phyloP scores from a whole-genome alignment of 2,329 filamentous ascomycete species.

The Pseudogymnoascus sp. region DNA sequence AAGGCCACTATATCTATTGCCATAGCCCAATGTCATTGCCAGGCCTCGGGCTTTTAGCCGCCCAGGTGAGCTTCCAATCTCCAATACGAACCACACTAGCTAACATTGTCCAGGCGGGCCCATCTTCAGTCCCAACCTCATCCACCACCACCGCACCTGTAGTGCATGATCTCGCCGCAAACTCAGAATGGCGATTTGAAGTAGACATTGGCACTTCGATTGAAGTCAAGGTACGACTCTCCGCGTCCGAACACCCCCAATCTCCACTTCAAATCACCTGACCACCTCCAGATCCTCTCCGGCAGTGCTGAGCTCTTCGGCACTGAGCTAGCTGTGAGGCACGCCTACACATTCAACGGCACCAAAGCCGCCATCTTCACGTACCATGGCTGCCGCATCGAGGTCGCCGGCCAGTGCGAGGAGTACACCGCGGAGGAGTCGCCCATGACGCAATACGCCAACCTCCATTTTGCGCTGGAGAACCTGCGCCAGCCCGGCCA shows the following conservation, averaged over 20 bases:
- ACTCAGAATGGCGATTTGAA: constrained; percentile 73
- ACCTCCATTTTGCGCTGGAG: constrained; percentile 81
- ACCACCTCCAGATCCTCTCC: constrained; percentile 50
- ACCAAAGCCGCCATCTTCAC: constrained; percentile 84
- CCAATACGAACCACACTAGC: neutral
- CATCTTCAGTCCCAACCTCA: constrained; percentile 14
- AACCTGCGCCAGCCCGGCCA: constrained; percentile 47
- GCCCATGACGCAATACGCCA: constrained; percentile 70
- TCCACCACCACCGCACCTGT: constrained; percentile 29
- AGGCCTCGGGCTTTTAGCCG: constrained; percentile 57
- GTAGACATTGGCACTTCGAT: constrained; percentile 48
- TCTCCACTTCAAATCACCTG: constrained; percentile 31
- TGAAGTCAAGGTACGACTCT: constrained; percentile 40
- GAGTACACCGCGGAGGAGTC: constrained; percentile 72
- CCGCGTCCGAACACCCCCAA: neutral
- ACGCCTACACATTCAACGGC: constrained; percentile 72
- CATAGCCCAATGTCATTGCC: constrained; percentile 57
- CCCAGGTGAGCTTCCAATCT: constrained; percentile 19
- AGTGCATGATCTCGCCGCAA: constrained; percentile 49
- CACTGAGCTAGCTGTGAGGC: constrained; percentile 77
- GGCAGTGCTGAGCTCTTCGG: constrained; percentile 92
- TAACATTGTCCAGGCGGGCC: constrained; percentile 17
- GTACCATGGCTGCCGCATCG: constrained; percentile 82
- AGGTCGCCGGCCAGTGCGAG: constrained; percentile 52
- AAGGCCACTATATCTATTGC: neutral